Conservation (phyloP, 495 filamentous ascomycete species). For the Sporormia fimetaria region DNA sequence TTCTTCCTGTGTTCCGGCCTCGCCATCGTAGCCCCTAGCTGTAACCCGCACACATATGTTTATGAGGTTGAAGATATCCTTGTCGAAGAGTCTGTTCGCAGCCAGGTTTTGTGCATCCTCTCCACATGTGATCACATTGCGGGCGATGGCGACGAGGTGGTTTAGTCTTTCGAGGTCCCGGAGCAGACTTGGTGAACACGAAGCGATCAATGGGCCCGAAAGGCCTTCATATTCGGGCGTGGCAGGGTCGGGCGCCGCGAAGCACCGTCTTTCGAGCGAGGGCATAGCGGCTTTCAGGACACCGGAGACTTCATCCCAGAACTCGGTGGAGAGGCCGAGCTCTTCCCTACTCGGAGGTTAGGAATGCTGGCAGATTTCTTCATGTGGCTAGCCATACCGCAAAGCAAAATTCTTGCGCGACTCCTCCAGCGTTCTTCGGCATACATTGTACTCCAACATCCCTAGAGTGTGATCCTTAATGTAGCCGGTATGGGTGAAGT, state of each 20-base stretch:
- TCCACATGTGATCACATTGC: slow-evolving; percentile 73
- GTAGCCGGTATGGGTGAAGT: slow-evolving; percentile 30
- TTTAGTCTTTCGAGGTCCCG: slow-evolving; percentile 76
- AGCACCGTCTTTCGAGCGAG: slow-evolving; percentile 30
- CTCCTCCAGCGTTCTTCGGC: slow-evolving; percentile 28
- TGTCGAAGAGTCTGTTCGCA: slow-evolving; percentile 63
- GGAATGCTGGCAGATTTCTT: neutral
- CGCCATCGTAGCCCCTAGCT: slow-evolving; percentile 79
- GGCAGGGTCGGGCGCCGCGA: slow-evolving; percentile 28
- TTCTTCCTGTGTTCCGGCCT: slow-evolving; percentile 52
- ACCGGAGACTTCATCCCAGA: slow-evolving; percentile 30
- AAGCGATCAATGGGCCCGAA: slow-evolving; percentile 51
- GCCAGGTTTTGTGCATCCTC: slow-evolving; percentile 80
- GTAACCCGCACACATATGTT: slow-evolving; percentile 79
- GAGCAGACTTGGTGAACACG: slow-evolving; percentile 60
- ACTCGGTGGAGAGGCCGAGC: slow-evolving; percentile 25
- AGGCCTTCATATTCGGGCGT: slow-evolving; percentile 30
- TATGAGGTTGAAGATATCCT: slow-evolving; percentile 71
- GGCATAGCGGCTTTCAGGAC: slow-evolving; percentile 31
- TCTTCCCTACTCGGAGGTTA: slow-evolving; percentile 12
- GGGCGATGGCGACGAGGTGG: slow-evolving; percentile 70
- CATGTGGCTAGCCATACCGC: slow-evolving; percentile 5
- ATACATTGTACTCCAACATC: slow-evolving; percentile 27
- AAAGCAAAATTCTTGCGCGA: slow-evolving; percentile 20
- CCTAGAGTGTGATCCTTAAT: slow-evolving; percentile 28